Evolutionary conservation across 2,329 filamentous ascomycete genomes (phyloP).

Genomic region (Aspergillus alliaceus): DNA sequence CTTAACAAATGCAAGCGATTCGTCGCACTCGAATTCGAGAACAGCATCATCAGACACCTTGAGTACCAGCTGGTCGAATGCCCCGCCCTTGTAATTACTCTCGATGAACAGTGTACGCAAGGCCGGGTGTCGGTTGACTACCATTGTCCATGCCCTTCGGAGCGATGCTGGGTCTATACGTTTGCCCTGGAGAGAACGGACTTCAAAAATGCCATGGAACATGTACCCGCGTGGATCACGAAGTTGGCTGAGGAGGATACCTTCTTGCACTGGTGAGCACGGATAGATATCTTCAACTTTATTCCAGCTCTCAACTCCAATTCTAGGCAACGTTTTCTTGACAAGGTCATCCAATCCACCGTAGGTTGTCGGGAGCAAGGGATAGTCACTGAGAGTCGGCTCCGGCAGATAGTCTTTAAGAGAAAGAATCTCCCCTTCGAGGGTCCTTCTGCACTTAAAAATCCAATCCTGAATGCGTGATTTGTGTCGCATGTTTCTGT

Average conservation of each 20-base stretch:
- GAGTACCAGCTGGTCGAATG: constrained; percentile 40
- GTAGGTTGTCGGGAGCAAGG: constrained; percentile 45
- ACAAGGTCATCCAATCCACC: constrained; percentile 38
- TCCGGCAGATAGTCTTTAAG: constrained; percentile 28
- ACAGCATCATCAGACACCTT: constrained; percentile 25
- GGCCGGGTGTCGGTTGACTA: constrained; percentile 34
- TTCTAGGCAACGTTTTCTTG: constrained; percentile 33
- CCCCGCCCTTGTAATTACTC: constrained; percentile 32
- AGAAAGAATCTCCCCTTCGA: constrained; percentile 31
- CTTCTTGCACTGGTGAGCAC: constrained; percentile 39
- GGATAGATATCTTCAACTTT: constrained; percentile 38
- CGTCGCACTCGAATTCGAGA: constrained; percentile 30
- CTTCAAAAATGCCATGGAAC: constrained; percentile 37
- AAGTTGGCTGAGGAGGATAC: constrained; percentile 38
- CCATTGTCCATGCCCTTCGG: constrained; percentile 32
- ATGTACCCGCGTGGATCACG: constrained; percentile 37
- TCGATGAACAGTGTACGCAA: constrained; percentile 37
- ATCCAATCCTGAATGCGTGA: constrained; percentile 46
- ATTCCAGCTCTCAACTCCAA: constrained; percentile 31
- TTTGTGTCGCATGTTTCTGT: constrained; percentile 48
- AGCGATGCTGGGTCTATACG: constrained; percentile 28
- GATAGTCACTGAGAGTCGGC: constrained; percentile 45
- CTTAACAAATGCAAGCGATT: constrained; percentile 26
- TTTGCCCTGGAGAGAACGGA: constrained; percentile 20
- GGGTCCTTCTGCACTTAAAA: constrained; percentile 35